Base-by-base conservation (phyloP, 1,284 basidiomycete genomes). In the Coniferiporia sulphurascens region DNA sequence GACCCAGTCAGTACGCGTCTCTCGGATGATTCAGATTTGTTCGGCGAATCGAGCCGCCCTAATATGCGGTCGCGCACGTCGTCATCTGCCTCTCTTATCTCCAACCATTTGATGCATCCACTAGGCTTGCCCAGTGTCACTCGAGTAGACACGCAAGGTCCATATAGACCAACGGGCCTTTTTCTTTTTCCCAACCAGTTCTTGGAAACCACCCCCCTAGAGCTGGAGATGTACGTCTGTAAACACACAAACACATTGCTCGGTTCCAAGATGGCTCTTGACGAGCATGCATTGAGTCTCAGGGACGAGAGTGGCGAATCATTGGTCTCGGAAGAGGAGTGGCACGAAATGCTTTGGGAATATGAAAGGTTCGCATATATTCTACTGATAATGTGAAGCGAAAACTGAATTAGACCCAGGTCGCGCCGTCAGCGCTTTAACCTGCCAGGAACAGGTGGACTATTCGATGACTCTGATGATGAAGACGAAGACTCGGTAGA, bases 191-290 rank as follows among this genome's bases (percentile, higher is more conserved):
- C 57, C 54, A 52, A 68, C 57, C 60, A 64, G 4, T 85, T 85
- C 67, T 74, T 89, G 49, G 80, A 84, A 1, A 74, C 86, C 65
- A 60, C 75, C 0, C 76, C 85, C 9, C 66, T 69, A 1, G 86
- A 87, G 67, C 72, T 89, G 46, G 86, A 89, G 72, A 82, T 85
- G 80, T 84, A 89, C 65, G 76, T 82, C 8, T 83, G 80, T 71
- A 84, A 83, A 69, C 77, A 85, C 66, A 72, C 87, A 55, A 84
- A 89, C 67, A 76, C 77, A 6, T 67, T 90, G 2, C 72, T 90
- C 19, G 81, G 80, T 22, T 85, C 81, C 66, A 81, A 81, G 65
- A 73, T 74, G 48, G 84, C 85, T 1, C 71, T 90, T 8, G 67
- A 65, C n/a, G 79, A 81, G 46, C 83, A 74, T 65, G 66, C 86